Percentiles rank a stretch among this genome's conserved stretches.
Conservation (phyloP, 768 basidiomycete genomes). For the Sistotremastrum niveocremeum region DNA sequence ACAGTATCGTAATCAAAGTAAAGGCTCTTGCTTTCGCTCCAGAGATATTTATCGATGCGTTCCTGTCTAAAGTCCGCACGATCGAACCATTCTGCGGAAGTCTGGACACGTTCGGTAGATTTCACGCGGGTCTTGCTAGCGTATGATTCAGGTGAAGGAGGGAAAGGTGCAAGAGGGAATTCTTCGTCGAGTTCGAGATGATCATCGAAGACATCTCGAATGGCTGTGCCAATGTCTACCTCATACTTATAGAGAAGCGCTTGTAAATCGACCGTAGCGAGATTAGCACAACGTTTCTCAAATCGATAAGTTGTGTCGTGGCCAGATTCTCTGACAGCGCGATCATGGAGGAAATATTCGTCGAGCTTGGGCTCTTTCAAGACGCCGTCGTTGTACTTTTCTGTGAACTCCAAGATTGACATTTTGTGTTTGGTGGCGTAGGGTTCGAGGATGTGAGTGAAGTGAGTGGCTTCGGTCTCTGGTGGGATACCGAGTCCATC, state of each 20-base stretch:
- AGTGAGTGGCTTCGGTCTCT: constrained; percentile 97
- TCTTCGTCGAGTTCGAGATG: constrained; percentile 86
- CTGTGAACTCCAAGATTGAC: constrained; percentile 90
- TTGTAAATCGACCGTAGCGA: constrained; percentile 93
- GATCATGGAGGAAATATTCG: constrained; percentile 96
- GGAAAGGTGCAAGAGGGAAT: constrained; percentile 85
- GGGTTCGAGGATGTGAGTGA: constrained; percentile 94
- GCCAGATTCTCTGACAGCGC: constrained; percentile 90
- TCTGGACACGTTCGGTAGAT: constrained; percentile 48
- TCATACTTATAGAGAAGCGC: constrained; percentile 97
- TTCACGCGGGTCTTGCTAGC: constrained; percentile 45
- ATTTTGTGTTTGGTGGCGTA: constrained; percentile 87
- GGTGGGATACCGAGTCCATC: constrained; percentile 93
- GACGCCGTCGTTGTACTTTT: constrained; percentile 80
- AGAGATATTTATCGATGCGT: constrained; percentile 85
- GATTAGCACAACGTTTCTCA: constrained; percentile 94
- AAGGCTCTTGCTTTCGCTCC: constrained; percentile 90
- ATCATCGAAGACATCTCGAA: constrained; percentile 89
- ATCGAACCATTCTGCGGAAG: constrained; percentile 84
- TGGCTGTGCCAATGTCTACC: constrained; percentile 95
- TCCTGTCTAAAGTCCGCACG: constrained; percentile 73
- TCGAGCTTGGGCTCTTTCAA: constrained; percentile 82
- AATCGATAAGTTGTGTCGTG: constrained; percentile 96
- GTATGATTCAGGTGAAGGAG: constrained; percentile 61
- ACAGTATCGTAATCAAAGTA: constrained; percentile 97